Evolutionary conservation across 208 protist genomes (phyloP).

Genomic region (Angomonas deanei): DNA sequence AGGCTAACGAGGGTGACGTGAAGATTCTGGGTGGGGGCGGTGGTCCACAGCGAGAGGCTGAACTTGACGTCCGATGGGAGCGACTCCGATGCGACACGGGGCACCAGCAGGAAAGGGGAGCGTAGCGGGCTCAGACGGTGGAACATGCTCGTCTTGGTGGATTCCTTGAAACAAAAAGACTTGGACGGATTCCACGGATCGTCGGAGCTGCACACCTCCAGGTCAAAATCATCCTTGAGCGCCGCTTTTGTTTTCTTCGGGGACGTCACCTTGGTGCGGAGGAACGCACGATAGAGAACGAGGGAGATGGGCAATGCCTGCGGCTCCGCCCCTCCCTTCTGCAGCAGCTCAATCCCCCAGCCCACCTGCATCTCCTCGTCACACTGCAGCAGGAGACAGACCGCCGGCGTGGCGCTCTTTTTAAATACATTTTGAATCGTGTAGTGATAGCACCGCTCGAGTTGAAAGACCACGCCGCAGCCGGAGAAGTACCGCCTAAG

Average conservation of each 20-base stretch:
- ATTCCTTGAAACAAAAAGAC: conserved; percentile 46
- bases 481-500: conserved; percentile 50
- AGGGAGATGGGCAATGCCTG: conserved; percentile 22
- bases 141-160: conserved; percentile 27
- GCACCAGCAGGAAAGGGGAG: conserved; percentile 56
- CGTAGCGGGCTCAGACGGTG: conserved; percentile 36
- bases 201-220: background rate
- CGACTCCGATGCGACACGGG: conserved; percentile 20
- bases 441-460: conserved; percentile 30
- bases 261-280: background rate
- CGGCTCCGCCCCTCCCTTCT: background rate
- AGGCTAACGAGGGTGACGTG: background rate
- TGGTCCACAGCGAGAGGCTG: background rate
- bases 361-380: conserved; percentile 17
- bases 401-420: conserved; percentile 17
- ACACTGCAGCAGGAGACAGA: conserved; percentile 38
- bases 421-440: conserved; percentile 41
- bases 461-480: conserved; percentile 42
- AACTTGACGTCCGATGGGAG: background rate
- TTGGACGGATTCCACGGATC: conserved; percentile 31
- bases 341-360: conserved; percentile 3
- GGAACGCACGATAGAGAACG: conserved; percentile 9
- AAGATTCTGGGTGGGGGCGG: background rate
- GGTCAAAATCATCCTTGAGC: background rate
- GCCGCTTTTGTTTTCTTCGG: background rate